Conservation (phyloP, 208 protist genomes). For the Herpetomonas tarakana region DNA sequence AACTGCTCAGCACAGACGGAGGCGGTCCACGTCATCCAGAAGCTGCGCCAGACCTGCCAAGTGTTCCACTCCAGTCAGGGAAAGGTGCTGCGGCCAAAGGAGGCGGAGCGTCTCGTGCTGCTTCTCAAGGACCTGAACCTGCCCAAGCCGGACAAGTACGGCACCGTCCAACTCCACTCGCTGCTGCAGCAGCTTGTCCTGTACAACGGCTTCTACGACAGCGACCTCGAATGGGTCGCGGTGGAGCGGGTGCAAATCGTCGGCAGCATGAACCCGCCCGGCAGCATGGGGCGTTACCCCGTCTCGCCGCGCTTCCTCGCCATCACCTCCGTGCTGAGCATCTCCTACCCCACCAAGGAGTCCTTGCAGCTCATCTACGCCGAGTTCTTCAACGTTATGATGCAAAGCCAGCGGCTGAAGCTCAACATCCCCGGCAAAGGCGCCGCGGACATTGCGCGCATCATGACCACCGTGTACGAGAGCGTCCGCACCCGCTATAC, state of each 20-base stretch:
- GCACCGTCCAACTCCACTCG: slow-evolving; percentile 95
- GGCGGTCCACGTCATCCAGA: slow-evolving; percentile 95
- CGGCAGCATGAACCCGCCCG: slow-evolving; percentile 95
- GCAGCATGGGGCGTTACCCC: slow-evolving; percentile 93
- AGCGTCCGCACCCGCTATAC: slow-evolving; percentile 86
- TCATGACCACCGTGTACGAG: slow-evolving; percentile 96
- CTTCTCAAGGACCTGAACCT: slow-evolving; percentile 98
- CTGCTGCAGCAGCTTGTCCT: slow-evolving; percentile 97
- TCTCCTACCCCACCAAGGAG: slow-evolving; percentile 94
- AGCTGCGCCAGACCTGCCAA: slow-evolving; percentile 94
- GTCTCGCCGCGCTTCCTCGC: slow-evolving; percentile 95
- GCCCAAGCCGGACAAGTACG: slow-evolving; percentile 97
- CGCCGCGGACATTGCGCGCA: slow-evolving; percentile 82
- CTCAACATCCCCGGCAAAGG: slow-evolving; percentile 69
- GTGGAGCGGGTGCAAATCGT: slow-evolving; percentile 96
- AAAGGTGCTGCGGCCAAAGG: slow-evolving; percentile 95
- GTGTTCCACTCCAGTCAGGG: slow-evolving; percentile 91
- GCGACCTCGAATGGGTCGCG: slow-evolving; percentile 94
- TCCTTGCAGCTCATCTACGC: slow-evolving; percentile 94
- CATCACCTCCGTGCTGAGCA: slow-evolving; percentile 90
- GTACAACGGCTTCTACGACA: slow-evolving; percentile 96
- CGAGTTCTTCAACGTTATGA: slow-evolving; percentile 92
- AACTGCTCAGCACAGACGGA: slow-evolving; percentile 97
- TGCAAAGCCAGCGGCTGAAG: slow-evolving; percentile 67
- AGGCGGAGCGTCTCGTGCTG: slow-evolving; percentile 93